Percentiles rank a stretch among this genome's conserved stretches.
Evolutionary conservation across 306 rosid genomes (phyloP).

Genomic region (Corylus americana): DNA sequence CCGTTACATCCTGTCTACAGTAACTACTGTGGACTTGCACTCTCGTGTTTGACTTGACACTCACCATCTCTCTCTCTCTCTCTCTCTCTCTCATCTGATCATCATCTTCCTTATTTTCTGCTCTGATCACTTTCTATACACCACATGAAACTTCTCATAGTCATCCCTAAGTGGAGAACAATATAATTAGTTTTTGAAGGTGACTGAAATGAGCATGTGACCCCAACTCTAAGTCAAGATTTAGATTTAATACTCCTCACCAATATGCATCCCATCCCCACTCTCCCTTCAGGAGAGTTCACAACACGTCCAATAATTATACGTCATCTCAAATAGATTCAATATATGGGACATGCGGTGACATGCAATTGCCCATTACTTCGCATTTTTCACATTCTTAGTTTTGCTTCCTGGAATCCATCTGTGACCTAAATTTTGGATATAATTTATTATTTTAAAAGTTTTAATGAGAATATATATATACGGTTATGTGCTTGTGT

Average conservation of each 20-base stretch:
- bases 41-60: conserved; percentile 39
- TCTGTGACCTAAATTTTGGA: not conserved
- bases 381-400: not conserved
- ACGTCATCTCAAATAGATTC: not conserved
- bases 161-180: conserved; percentile 66
- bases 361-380: not conserved
- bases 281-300: not conserved
- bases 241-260: conserved; percentile 31
- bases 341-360: no score
- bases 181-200: conserved; percentile 67
- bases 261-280: not conserved
- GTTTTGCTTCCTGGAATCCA: not conserved
- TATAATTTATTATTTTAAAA: no score
- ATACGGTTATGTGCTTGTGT: no score
- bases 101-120: conserved; percentile 1
- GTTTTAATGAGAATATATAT: not conserved
- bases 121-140: not conserved
- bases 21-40: conserved; percentile 18
- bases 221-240: conserved; percentile 64
- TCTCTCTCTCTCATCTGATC: not conserved
- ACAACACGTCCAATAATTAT: not conserved
- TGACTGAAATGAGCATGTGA: conserved; percentile 64
- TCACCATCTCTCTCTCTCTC: not conserved
- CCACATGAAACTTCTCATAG: conserved; percentile 4
- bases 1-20: conserved; percentile 58